A percentile compares a stretch with the other conserved stretches of the same genome.
phyloP scores from a whole-genome alignment of 1,284 basidiomycete genomes.

The Ceratobasidium sp. region DNA sequence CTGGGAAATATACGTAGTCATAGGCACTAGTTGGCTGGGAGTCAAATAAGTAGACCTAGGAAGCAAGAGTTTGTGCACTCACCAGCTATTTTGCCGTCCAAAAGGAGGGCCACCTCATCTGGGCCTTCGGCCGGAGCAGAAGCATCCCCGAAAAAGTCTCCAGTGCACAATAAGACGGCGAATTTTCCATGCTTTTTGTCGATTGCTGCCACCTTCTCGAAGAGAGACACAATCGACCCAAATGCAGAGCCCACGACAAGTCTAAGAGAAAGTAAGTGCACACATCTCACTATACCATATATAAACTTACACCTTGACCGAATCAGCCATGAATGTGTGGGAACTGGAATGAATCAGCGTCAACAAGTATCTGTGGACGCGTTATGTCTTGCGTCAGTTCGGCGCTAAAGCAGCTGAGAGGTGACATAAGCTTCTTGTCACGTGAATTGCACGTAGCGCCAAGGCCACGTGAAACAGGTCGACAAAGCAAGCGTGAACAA shows the following conservation, averaged over 20 bases:
- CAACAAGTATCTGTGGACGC: no score
- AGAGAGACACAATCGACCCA: conserved; percentile 79
- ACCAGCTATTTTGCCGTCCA: conserved; percentile 76
- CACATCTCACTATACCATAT: no score
- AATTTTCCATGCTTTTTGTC: conserved; percentile 96
- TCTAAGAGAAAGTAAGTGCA: conserved; percentile 57
- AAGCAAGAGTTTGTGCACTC: conserved; percentile 20
- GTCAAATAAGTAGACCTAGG: conserved; percentile 41
- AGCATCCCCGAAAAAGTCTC: conserved; percentile 84
- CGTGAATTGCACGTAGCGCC: conserved; percentile 8
- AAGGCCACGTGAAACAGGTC: neutral
- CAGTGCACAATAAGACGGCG: conserved; percentile 84
- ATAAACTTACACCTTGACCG: conserved; percentile 35
- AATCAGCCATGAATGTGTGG: neutral
- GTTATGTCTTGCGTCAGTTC: no score
- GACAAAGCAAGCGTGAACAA: conserved; percentile 18
- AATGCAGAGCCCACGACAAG: conserved; percentile 86
- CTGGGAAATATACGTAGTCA: conserved; percentile 93
- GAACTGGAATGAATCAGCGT: no score
- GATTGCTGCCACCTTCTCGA: conserved; percentile 85
- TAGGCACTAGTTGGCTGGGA: conserved; percentile 66
- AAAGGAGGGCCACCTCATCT: conserved; percentile 63
- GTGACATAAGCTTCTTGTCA: neutral
- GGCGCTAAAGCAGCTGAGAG: no score
- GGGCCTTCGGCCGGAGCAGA: conserved; percentile 58